These are phyloP conservation scores for Xylaria sp. DNA, from an alignment of 495 filamentous ascomycete species.

Conservation along the genomic window DNA sequence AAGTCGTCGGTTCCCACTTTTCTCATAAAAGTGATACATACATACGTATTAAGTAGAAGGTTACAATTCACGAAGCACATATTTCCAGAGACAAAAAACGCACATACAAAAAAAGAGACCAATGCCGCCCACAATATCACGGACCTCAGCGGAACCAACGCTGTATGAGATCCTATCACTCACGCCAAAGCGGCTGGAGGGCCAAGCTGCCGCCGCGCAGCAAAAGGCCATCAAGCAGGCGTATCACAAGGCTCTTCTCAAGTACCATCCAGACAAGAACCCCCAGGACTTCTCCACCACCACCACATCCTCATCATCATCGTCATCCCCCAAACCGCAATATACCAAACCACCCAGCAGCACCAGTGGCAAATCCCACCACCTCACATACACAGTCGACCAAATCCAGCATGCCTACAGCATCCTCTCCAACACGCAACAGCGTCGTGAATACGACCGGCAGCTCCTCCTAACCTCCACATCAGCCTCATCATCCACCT, in stretches of 20 bases:
- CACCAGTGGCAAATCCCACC: conserved; percentile 14
- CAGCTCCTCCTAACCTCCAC: conserved; percentile 43
- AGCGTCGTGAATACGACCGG: conserved; percentile 72
- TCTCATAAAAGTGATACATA: not conserved
- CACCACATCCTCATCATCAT: conserved; percentile 26
- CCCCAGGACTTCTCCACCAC: conserved; percentile 22
- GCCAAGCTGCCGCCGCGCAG: conserved; percentile 33
- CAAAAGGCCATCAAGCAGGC: conserved; percentile 67
- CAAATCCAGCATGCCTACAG: conserved; percentile 80
- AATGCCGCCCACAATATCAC: conserved; percentile 40
- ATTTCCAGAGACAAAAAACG: conserved; percentile 2
- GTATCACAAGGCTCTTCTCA: conserved; percentile 79
- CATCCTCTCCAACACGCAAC: conserved; percentile 64
- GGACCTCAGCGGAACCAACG: conserved; percentile 45
- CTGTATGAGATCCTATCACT: conserved; percentile 56
- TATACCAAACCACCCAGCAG: conserved; percentile 3
- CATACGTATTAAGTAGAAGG: not conserved
- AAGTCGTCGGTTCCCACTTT: conserved; percentile 4
- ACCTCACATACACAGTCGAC: conserved; percentile 66
- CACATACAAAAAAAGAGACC: not conserved
- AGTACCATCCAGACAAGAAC: conserved; percentile 82
- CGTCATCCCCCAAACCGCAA: conserved; percentile 30
- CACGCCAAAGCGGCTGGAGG: conserved; percentile 42
- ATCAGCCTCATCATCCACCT: conserved; percentile 30
- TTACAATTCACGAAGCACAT: not conserved